Evolutionary conservation across 345 rosid species (phyloP), one percentile per base, ranked within the genome.

Genomic region (Pelargonium nanum): DNA sequence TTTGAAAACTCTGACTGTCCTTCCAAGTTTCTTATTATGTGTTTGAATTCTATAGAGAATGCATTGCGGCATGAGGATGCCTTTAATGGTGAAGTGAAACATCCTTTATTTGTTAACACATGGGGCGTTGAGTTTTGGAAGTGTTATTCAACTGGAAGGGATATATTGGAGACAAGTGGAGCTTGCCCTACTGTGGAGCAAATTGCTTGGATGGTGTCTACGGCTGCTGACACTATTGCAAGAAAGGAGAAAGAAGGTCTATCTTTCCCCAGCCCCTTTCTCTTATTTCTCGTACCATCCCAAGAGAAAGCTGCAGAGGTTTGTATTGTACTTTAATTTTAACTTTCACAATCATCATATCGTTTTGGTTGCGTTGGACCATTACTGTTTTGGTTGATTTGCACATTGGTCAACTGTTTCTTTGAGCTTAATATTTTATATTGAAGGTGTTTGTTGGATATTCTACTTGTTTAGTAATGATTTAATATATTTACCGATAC

Each of bases 41-140:
- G 93, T 75, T 70, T 93, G 63, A 81, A 73, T 63, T 74, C 79
- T 6, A 81, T 93, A 70, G 88, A 82, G 70, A 77, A 52, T 52
- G 70, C 75, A 4, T 70, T 87, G 72, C 45, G 45, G 45, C 10
- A 3, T 34, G 45, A 34, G 45, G 45, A 15, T 5, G 12, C 45
- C 45, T 34, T 34, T 15, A 68, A 51, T 48, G 60, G 62, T 23
- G 77, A 75, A 28, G 68, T 48, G 23, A 78, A 72, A 2, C 78
- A 68, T 58, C 75, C 83, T 58, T 69, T 93, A 65, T 83, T 79
- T 72, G 60, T 69, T 59, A 81, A 77, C 58, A 40, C 80, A 22
- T 93, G 94, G 99, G 99, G 99, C 32, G 59, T 82, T 64, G 88
- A 93, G 76, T 93, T 85, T 61, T 87, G 83, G 89, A 84, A 84